Base-by-base conservation (phyloP, 345 rosid species). In the Gossypium herbaceum region DNA sequence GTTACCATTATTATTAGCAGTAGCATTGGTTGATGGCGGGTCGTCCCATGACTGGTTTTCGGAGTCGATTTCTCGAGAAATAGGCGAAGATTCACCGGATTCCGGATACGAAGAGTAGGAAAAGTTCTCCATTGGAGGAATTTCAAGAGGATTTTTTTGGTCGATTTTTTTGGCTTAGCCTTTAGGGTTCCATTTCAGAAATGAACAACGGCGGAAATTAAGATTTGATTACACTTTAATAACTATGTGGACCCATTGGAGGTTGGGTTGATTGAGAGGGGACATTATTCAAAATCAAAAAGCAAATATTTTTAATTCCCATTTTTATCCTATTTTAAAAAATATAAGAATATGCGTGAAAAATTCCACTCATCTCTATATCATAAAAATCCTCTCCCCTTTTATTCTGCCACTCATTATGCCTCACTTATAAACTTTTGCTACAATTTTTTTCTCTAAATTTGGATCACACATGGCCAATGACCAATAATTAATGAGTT, bases 1-100 rank as follows among this genome's bases (percentile, higher is more conserved):
- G 69, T 51, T 76, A 56, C 80, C 43, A 51, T 48, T 59, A 78
- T 79, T 59, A 75, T 29, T 75, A 39, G 39, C 34, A 59, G 2
- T 59, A 24, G 81, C 25, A 61, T 44, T 61, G 39, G 43, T 61
- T 13, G 78, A 56, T 15, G 76, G 81, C 27, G 80, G 81, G 61
- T 80, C 87, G 15, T 87, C 90, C 85, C 86, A 87, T 2, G 91
- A 82, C 74, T 83, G 84, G 69, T 73, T 79, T 57, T 89, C 94
- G 72, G 67, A 48, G 79, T 89, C 93, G 56, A 87, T 79, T 44
- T 90, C 94, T 12, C 90, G 87, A 52, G 88, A 88, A 68, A 7
- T 8, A 20, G 90, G 90, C 2, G 90, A 89, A n/a, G 94, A 89
- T 68, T 85, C 77, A 76, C 82, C 82, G 60, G 91, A 89, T 34